Conservation (phyloP, 306 rosid species). For the Aeschynomene evenia region DNA sequence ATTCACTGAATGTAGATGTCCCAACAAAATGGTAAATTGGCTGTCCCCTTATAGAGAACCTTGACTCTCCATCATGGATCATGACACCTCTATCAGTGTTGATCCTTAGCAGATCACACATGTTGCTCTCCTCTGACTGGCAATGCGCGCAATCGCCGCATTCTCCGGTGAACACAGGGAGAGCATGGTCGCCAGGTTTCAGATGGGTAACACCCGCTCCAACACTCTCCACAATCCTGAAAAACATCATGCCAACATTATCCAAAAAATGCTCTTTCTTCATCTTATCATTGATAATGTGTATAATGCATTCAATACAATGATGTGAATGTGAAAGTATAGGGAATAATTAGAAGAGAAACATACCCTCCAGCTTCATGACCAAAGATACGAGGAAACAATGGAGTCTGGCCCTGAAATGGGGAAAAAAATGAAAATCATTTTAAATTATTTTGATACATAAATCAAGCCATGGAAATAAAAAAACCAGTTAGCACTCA, state of each 20-base stretch:
- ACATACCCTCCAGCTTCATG: constrained; percentile 95
- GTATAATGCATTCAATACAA: neutral
- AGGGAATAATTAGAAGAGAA: neutral
- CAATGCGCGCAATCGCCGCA: constrained; percentile 87
- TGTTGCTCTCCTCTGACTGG: constrained; percentile 85
- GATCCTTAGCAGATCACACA: constrained; percentile 89
- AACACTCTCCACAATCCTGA: constrained; percentile 70
- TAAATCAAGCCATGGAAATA: neutral
- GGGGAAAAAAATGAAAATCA: neutral
- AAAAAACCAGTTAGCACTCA: neutral
- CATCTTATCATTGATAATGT: neutral
- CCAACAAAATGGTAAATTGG: constrained; percentile 83
- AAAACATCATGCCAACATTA: constrained; percentile 9
- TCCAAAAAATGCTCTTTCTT: neutral
- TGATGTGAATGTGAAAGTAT: neutral
- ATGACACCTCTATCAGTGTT: constrained; percentile 82
- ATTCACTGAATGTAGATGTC: constrained; percentile 87
- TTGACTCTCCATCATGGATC: constrained; percentile 58
- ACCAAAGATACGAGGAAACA: constrained; percentile 92
- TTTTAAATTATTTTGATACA: neutral
- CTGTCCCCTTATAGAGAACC: constrained; percentile 73
- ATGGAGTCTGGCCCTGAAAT: constrained; percentile 76
- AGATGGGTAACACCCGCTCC: constrained; percentile 89
- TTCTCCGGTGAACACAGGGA: constrained; percentile 90
- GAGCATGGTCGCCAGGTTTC: constrained; percentile 83